Percentiles rank a stretch among this genome's conserved stretches.
These are phyloP conservation scores for Ilyonectria robusta DNA, from an alignment of 2,329 filamentous ascomycete species.

Conservation along the genomic window DNA sequence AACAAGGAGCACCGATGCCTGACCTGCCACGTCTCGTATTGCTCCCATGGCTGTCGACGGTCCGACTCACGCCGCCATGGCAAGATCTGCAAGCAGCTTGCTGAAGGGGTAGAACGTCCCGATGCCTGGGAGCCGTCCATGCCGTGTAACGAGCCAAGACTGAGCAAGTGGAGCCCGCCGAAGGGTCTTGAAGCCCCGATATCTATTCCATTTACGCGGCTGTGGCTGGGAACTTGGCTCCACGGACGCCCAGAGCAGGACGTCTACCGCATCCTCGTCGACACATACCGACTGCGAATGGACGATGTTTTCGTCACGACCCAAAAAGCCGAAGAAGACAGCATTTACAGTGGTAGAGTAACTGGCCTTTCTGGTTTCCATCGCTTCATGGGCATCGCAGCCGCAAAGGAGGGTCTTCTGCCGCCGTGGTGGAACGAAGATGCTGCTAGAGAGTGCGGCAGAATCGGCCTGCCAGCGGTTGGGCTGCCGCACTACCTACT, in stretches of 20 bases:
- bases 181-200: slow-evolving; percentile 43
- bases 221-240: slow-evolving; percentile 54
- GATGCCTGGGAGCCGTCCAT: background rate
- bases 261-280: slow-evolving; percentile 59
- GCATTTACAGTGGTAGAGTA: slow-evolving; percentile 38
- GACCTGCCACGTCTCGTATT: slow-evolving; percentile 5
- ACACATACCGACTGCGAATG: slow-evolving; percentile 58
- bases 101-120: background rate
- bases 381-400: slow-evolving; percentile 47
- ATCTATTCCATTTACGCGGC: slow-evolving; percentile 51
- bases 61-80: background rate
- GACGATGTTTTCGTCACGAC: slow-evolving; percentile 49
- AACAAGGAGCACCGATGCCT: background rate
- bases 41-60: slow-evolving; percentile 13
- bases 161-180: slow-evolving; percentile 19
- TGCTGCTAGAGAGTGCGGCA: slow-evolving; percentile 53
- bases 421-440: slow-evolving; percentile 57
- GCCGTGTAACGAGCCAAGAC: background rate
- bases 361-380: slow-evolving; percentile 49
- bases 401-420: slow-evolving; percentile 44
- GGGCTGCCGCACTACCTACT: slow-evolving; percentile 46
- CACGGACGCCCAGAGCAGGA: slow-evolving; percentile 55
- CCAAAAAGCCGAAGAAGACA: slow-evolving; percentile 29
- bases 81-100: slow-evolving; percentile 7
- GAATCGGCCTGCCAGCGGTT: slow-evolving; percentile 51